These are phyloP conservation scores for Hamamelis virginiana DNA, from an alignment of 164 flowering plant genomes.

Conservation along the genomic window DNA sequence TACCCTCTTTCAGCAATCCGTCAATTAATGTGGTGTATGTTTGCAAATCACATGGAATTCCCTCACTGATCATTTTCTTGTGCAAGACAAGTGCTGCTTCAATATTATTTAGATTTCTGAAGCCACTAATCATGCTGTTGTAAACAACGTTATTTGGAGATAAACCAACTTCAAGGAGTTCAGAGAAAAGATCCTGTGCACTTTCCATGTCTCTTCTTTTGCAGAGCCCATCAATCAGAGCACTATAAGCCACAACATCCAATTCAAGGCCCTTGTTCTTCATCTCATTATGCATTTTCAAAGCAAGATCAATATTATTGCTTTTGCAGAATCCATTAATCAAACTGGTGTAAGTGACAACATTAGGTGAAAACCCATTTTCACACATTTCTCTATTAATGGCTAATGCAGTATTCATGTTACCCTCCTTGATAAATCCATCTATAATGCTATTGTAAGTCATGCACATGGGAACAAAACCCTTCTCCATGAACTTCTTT, in stretches of 20 bases:
- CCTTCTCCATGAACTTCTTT: constrained; percentile 38
- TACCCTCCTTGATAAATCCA: constrained; percentile 65
- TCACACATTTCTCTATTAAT: constrained; percentile 53
- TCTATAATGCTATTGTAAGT: constrained; percentile 67
- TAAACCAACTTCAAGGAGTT: constrained; percentile 59
- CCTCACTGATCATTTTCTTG: constrained; percentile 53
- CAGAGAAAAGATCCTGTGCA: constrained; percentile 52
- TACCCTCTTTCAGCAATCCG: constrained; percentile 56
- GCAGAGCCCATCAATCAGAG: constrained; percentile 71
- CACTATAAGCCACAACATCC: constrained; percentile 54
- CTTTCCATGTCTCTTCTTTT: constrained; percentile 58
- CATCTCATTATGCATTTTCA: constrained; percentile 56
- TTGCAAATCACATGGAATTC: constrained; percentile 52
- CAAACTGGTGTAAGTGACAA: constrained; percentile 60
- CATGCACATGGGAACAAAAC: constrained; percentile 52
- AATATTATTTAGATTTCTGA: constrained; percentile 48
- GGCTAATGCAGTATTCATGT: constrained; percentile 43
- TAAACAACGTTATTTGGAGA: constrained; percentile 53
- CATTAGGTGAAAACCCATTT: constrained; percentile 56
- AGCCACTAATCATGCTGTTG: constrained; percentile 73
- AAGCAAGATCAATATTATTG: constrained; percentile 53
- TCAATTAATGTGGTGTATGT: constrained; percentile 73
- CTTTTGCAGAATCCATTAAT: constrained; percentile 60
- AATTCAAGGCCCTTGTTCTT: constrained; percentile 42
- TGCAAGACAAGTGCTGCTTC: constrained; percentile 51